A percentile compares a stretch with the other conserved stretches of the same genome.
phyloP scores from a whole-genome alignment of 805 yeast genomes.

The Hanseniaspora clermontiae region DNA sequence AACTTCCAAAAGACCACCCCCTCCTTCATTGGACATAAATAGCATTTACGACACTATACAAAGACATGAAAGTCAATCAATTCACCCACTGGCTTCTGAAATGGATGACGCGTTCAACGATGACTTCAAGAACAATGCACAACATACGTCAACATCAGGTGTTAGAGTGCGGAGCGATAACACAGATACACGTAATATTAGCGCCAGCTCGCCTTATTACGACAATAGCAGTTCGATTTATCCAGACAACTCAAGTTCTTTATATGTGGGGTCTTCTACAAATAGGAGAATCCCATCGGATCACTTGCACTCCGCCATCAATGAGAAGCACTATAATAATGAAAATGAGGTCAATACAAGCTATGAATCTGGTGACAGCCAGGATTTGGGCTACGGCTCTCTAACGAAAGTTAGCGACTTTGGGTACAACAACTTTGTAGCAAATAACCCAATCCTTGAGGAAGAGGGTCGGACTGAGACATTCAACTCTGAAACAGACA shows the following conservation, averaged over 20 bases:
- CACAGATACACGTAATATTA: too few species aligned
- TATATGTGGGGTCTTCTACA: neutral
- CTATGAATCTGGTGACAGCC: neutral
- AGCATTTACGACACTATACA: slow-evolving; percentile 7
- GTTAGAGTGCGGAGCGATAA: too few species aligned
- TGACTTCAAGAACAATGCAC: too few species aligned
- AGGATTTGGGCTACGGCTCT: neutral
- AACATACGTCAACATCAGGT: too few species aligned
- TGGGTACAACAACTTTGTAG: neutral
- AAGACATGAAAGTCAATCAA: neutral
- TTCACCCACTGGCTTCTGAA: neutral
- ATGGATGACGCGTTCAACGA: neutral
- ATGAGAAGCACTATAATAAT: too few species aligned
- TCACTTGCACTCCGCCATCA: neutral
- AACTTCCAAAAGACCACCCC: slow-evolving; percentile 19
- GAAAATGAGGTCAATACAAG: neutral
- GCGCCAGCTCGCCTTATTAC: too few species aligned
- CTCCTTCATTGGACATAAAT: slow-evolving; percentile 20
- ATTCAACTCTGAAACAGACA: neutral
- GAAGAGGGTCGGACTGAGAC: neutral
- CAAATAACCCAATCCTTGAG: neutral
- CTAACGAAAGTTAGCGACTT: neutral
- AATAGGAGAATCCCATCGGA: neutral
- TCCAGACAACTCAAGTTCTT: neutral
- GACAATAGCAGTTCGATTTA: too few species aligned